Conservation (phyloP, 2,329 filamentous ascomycete species). For the Amauroascus niger region DNA sequence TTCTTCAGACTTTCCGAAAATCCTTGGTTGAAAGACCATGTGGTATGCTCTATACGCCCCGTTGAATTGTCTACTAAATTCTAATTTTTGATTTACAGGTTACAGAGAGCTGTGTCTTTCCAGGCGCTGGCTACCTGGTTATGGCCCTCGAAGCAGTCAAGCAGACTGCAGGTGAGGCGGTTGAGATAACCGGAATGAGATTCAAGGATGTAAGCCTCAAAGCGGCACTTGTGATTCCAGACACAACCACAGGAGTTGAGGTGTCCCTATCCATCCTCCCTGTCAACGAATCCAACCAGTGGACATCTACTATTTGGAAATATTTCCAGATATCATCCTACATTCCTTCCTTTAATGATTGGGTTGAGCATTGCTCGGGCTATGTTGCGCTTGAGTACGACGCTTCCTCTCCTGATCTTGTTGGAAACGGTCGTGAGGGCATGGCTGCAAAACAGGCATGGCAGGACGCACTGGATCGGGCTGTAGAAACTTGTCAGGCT, state of each 20-base stretch:
- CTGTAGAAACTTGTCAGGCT: slow-evolving; percentile 18
- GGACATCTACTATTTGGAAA: slow-evolving; percentile 21
- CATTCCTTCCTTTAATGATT: slow-evolving; percentile 24
- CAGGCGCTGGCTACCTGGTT: slow-evolving; percentile 11
- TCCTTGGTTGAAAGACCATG: slow-evolving; percentile 27
- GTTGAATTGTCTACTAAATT: background rate
- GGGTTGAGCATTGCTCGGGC: slow-evolving; percentile 31
- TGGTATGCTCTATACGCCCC: slow-evolving; percentile 16
- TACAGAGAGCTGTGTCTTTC: slow-evolving; percentile 12
- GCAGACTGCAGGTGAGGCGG: slow-evolving; percentile 16
- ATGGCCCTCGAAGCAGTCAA: slow-evolving; percentile 16
- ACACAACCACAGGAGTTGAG: slow-evolving; percentile 27
- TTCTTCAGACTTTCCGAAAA: slow-evolving; percentile 25
- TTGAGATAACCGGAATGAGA: slow-evolving; percentile 7
- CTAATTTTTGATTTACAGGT: background rate
- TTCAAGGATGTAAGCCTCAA: slow-evolving; percentile 23
- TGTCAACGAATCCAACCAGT: slow-evolving; percentile 20
- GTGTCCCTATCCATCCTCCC: slow-evolving; percentile 22
- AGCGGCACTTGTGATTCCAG: slow-evolving; percentile 25
- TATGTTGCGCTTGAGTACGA: slow-evolving; percentile 22
- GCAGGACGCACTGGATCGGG: slow-evolving; percentile 15
- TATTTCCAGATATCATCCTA: slow-evolving; percentile 28
- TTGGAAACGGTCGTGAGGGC: slow-evolving; percentile 20
- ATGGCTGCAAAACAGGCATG: slow-evolving; percentile 17
- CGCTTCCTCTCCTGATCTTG: slow-evolving; percentile 10